A percentile compares a stretch with the other conserved stretches of the same genome.
Conservation (phyloP, 345 rosid genomes). For the Gossypium raimondii region DNA sequence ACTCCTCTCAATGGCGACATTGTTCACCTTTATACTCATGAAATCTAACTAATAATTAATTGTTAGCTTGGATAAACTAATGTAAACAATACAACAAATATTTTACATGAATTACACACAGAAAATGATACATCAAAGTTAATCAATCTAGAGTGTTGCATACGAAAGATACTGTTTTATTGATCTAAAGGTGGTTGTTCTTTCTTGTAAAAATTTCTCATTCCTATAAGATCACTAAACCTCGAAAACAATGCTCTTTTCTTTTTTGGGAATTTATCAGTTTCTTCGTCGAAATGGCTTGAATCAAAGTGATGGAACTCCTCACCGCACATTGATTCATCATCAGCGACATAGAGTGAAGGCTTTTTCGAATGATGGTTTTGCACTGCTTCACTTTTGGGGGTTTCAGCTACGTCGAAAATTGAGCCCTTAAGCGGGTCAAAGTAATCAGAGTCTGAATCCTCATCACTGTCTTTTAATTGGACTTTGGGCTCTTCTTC, state of each 20-base stretch:
- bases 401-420: constrained; percentile 58
- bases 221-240: constrained; percentile 56
- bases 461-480: constrained; percentile 13
- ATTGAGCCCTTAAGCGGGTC: constrained; percentile 73
- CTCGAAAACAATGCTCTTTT: constrained; percentile 68
- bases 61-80: too few relatives aligned
- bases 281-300: constrained; percentile 48
- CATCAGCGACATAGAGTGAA: constrained; percentile 29
- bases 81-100: too few relatives aligned
- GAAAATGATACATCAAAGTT: too few relatives aligned
- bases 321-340: constrained; percentile 35
- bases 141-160: neutral
- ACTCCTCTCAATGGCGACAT: too few relatives aligned
- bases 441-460: constrained; percentile 16
- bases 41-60: too few relatives aligned
- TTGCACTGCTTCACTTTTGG: constrained; percentile 4
- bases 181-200: neutral
- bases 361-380: constrained; percentile 25
- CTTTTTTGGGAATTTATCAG: constrained; percentile 47
- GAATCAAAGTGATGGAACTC: constrained; percentile 48
- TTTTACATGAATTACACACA: too few relatives aligned
- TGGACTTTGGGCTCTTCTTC: constrained; percentile 26
- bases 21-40: too few relatives aligned
- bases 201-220: constrained; percentile 37
- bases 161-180: neutral